phyloP scores from a whole-genome alignment of 176 grass and related monocot species.

The Phyllostachys edulis region DNA sequence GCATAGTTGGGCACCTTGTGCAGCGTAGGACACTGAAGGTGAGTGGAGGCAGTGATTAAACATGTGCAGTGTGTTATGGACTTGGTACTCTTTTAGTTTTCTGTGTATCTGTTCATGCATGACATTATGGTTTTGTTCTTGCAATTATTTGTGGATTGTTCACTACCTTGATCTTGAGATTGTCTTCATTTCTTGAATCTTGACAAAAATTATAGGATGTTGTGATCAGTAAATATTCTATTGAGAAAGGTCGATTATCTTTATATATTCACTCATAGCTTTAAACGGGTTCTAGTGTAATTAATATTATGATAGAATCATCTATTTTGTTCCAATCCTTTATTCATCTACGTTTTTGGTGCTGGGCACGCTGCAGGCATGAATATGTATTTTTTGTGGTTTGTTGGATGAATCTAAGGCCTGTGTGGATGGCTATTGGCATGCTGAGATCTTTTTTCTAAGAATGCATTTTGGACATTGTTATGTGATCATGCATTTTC shows the following conservation, averaged over 20 bases:
- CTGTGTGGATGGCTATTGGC: background rate
- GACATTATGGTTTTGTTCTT: background rate
- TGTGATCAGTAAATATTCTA: constrained; percentile 2
- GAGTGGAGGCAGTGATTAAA: constrained; percentile 17
- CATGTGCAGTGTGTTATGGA: background rate
- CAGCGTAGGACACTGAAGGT: constrained; percentile 86
- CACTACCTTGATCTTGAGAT: background rate
- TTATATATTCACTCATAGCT: background rate
- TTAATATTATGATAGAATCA: background rate
- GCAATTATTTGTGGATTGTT: background rate
- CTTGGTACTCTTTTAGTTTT: background rate
- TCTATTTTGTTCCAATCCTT: background rate
- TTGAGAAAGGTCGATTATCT: background rate
- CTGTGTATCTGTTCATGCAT: constrained; percentile 1
- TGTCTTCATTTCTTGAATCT: background rate
- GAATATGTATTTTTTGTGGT: background rate
- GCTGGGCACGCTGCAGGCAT: background rate
- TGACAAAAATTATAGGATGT: background rate
- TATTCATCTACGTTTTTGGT: background rate
- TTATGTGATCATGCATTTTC: constrained; percentile 7
- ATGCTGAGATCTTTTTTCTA: background rate
- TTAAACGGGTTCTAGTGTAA: background rate
- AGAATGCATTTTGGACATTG: background rate
- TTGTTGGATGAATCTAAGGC: constrained; percentile 8
- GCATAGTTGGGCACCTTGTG: constrained; percentile 74